Evolutionary conservation across 371 early-diverging fungal species (phyloP), one percentile per base, ranked within the genome.

Genomic region (Blakeslea trispora): DNA sequence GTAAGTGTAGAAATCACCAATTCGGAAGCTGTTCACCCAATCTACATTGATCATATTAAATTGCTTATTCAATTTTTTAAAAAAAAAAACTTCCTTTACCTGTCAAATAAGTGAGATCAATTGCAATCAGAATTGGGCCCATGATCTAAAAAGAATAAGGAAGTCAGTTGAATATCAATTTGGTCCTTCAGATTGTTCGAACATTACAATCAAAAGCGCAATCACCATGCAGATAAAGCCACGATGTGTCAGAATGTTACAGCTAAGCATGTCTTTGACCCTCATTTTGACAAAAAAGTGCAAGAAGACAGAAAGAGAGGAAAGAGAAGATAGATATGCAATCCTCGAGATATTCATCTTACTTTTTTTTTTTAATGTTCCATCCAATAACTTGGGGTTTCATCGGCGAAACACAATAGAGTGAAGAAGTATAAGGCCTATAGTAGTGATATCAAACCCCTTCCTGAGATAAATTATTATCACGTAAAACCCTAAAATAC

Each of bases 1-100:
- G 43, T 64, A 64, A 15, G 44, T 52, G 22, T 64, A 64, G 15
- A 64, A 56, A 46, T 64, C 65, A 3, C 51, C 55, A 45, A 64
- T 51, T 9, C 32, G 22, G 21, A 52, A 56, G 8, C 56, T 37
- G 19, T 42, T 31, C 15, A 64, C 42, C 49, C 56, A 64, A 44
- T 64, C 65, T 64, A 51, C 47, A n/a, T n/a, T n/a, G n/a, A n/a
- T n/a, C n/a, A n/a, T n/a, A n/a, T n/a, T n/a, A n/a, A n/a, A n/a
- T n/a, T n/a, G n/a, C n/a, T n/a, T n/a, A n/a, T n/a, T n/a, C n/a
- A n/a, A n/a, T n/a, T n/a, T n/a, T n/a, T n/a, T n/a, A n/a, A n/a
- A n/a, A n/a, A n/a, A n/a, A n/a, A n/a, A n/a, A n/a, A n/a, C n/a
- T n/a, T n/a, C n/a, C n/a, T n/a, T 40, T 57, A 48, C 63, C 63